phyloP scores from a whole-genome alignment of 2,329 filamentous ascomycete genomes.

The Pseudocercospora eumusae region DNA sequence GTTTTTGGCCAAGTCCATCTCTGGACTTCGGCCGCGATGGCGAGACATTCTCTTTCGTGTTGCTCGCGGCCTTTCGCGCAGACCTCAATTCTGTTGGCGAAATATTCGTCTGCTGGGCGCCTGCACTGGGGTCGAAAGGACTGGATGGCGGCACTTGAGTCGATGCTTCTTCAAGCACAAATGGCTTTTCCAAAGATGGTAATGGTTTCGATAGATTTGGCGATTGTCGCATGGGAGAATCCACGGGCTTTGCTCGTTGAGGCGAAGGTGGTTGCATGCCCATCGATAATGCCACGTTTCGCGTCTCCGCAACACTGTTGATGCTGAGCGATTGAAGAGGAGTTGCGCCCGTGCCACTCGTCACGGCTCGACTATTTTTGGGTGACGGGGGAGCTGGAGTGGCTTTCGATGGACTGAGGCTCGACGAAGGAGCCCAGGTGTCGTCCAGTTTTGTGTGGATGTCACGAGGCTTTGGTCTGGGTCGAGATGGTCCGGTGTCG shows the following conservation, averaged over 20 bases:
- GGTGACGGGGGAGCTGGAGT: conserved; percentile 21
- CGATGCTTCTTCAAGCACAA: conserved; percentile 2
- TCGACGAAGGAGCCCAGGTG: conserved; percentile 33
- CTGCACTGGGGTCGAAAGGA: conserved; percentile 13
- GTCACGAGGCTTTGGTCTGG: conserved; percentile 16
- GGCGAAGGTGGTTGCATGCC: conserved; percentile 27
- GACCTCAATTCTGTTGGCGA: conserved; percentile 18
- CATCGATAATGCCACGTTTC: conserved; percentile 24
- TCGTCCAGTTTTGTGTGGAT: conserved; percentile 26
- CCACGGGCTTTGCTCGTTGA: conserved; percentile 21
- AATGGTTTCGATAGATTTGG: conserved; percentile 20
- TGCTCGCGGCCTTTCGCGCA: conserved; percentile 6
- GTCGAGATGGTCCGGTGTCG: background rate
- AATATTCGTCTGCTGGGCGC: conserved; percentile 1
- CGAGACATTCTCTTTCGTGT: conserved; percentile 31
- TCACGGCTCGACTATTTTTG: conserved; percentile 28
- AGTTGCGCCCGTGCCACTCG: conserved; percentile 31
- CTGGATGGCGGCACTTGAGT: conserved; percentile 13
- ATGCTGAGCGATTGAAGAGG: conserved; percentile 35
- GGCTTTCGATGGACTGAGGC: conserved; percentile 11
- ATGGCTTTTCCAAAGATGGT: conserved; percentile 2
- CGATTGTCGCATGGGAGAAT: conserved; percentile 26
- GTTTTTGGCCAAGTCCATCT: conserved; percentile 24
- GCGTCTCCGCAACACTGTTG: conserved; percentile 30
- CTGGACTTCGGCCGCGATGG: conserved; percentile 24